Evolutionary conservation across 1,139 yeast genomes (phyloP), one percentile per base, ranked within the genome.

Genomic region (Geotrichum siamense): DNA sequence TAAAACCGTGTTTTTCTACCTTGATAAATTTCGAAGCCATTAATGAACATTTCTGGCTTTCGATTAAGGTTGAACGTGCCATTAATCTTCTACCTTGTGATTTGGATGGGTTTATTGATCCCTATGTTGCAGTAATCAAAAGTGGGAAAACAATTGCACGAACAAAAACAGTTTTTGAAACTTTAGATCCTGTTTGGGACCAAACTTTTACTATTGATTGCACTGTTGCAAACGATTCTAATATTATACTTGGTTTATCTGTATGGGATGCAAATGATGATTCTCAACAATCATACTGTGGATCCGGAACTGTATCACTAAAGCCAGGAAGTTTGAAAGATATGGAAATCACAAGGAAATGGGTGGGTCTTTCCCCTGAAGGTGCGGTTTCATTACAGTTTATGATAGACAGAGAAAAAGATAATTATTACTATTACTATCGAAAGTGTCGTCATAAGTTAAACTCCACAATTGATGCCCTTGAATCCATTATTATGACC

Each of bases 81-180:
- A 71, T 70, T 17, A 74, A 74, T 42, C 70, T 87, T 49, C 72
- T 79, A 38, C 70, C 94, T 9, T 85, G 85, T 20, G 96, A 87
- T 62, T 69, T 81, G 15, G 82, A 81, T 54, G 96, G 96, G 45
- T 79, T 80, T 56, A 84, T 94, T 2, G 96, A 87, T 63, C 96
- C 96, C 45, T 86, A 77, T 57, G 70, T 78, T 49, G 75, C 78
- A 56, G 71, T 83, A 44, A 77, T 66, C 56, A 62, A 84, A 57
- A 75, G 82, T 57, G 77, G 78, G 21, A 73, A 67, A 30, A 66
- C 70, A 44, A 76, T 78, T 12, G 76, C 67, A 65, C 83, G 82
- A 65, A 75, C 94, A 25, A 80, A 82, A 62, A 79, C 79, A 39
- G 67, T 76, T 52, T 87, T 85, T 70, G 83, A 77, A 69, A 83